These are phyloP conservation scores for Nitzschia palea DNA, from an alignment of 108 stramenopile genomes.

Conservation along the genomic window DNA sequence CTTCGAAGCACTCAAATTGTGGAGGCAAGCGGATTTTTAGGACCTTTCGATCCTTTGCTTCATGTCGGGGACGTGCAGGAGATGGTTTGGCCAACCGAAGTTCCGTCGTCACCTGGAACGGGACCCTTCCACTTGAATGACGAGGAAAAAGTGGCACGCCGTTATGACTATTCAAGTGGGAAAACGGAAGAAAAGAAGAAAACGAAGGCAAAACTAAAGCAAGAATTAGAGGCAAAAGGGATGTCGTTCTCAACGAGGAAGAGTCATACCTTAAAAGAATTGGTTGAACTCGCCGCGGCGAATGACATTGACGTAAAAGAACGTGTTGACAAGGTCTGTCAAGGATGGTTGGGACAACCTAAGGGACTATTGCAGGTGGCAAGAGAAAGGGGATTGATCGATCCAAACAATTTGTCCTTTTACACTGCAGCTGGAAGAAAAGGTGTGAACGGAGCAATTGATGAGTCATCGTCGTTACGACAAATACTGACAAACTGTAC, in stretches of 20 bases:
- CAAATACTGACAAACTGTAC: neutral
- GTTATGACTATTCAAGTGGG: neutral
- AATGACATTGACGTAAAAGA: neutral
- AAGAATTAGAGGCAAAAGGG: neutral
- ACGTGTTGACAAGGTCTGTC: neutral
- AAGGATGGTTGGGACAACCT: conserved; percentile 21
- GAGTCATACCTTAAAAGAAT: neutral
- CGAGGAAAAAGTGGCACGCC: neutral
- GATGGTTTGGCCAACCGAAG: neutral
- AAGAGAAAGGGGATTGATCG: conserved; percentile 33
- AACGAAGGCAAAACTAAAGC: neutral
- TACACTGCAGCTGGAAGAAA: neutral
- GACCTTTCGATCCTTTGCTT: neutral
- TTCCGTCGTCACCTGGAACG: neutral
- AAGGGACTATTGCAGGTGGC: conserved; percentile 30
- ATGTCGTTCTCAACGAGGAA: neutral
- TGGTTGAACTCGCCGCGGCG: neutral
- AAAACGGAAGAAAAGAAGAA: neutral
- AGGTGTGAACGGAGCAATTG: neutral
- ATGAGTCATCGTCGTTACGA: neutral
- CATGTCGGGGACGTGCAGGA: conserved; percentile 1
- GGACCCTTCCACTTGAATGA: neutral
- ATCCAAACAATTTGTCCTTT: neutral
- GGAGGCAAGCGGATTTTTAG: neutral
- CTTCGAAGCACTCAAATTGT: neutral